Percentiles rank a stretch among this genome's conserved stretches.
These are phyloP conservation scores for Fusarium sp. DNA, from an alignment of 2,329 filamentous ascomycete species.

Conservation along the genomic window DNA sequence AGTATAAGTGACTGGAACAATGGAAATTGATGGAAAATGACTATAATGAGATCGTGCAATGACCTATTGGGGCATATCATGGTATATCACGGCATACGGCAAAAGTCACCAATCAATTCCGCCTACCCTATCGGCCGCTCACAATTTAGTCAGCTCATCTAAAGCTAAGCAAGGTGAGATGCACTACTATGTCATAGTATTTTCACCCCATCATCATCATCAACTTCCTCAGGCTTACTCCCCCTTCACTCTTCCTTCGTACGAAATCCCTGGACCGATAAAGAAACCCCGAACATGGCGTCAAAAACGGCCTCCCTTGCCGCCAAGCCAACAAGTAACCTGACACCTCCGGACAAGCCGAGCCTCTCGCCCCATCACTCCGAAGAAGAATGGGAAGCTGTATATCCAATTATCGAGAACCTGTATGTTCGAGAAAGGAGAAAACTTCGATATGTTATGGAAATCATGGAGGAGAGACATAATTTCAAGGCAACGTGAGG, in stretches of 20 bases:
- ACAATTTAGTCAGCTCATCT: background rate
- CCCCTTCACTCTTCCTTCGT: fast-evolving
- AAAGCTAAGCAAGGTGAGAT: background rate
- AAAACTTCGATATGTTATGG: conserved; percentile 22
- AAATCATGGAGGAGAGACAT: conserved; percentile 17
- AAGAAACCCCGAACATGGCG: background rate
- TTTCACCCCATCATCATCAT: background rate
- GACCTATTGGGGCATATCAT: too few species aligned
- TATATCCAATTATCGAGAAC: conserved; percentile 6
- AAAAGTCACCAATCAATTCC: background rate
- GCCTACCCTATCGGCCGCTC: background rate
- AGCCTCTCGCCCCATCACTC: background rate
- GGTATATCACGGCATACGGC: fast-evolving
- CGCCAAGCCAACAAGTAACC: background rate
- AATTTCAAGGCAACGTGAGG: conserved; percentile 27
- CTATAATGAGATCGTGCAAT: too few species aligned
- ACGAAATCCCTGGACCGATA: fast-evolving
- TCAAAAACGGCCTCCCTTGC: background rate
- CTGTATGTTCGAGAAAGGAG: conserved; percentile 13
- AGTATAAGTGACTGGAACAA: too few species aligned
- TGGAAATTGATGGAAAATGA: too few species aligned
- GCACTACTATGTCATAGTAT: background rate
- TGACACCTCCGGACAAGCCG: background rate
- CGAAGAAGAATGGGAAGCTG: conserved; percentile 13
- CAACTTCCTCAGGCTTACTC: fast-evolving